Conservation (phyloP, 306 rosid species). For the Vachellia pachyceras region DNA sequence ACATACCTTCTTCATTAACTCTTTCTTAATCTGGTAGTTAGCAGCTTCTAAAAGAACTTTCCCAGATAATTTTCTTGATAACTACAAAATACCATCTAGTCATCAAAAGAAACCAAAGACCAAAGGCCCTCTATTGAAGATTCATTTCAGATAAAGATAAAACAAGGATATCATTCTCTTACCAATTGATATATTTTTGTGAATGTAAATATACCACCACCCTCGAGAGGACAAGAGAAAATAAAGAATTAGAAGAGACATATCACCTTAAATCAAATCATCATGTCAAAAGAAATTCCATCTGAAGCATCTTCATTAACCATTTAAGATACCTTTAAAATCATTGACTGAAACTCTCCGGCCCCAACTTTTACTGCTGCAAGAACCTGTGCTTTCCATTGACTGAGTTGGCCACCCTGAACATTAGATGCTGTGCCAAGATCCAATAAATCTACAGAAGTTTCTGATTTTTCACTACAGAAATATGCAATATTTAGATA, state of each 20-base stretch:
- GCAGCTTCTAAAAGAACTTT: conserved; percentile 84
- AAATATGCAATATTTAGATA: conserved; percentile 36
- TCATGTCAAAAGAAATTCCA: neutral
- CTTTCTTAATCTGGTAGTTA: conserved; percentile 86
- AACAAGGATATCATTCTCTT: conserved; percentile 40
- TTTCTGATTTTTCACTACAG: conserved; percentile 69
- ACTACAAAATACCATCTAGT: conserved; percentile 54
- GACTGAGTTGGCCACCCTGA: conserved; percentile 65
- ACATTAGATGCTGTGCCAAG: conserved; percentile 40
- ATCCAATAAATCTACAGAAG: conserved; percentile 46
- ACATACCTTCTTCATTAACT: conserved; percentile 75
- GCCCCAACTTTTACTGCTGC: conserved; percentile 64
- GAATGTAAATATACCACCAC: conserved; percentile 74
- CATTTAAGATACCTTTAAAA: conserved; percentile 65
- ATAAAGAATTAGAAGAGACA: conserved; percentile 27
- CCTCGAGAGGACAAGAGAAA: conserved; percentile 50
- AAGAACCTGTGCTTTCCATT: conserved; percentile 70
- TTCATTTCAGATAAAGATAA: conserved; percentile 11
- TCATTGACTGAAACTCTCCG: conserved; percentile 62
- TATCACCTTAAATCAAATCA: conserved; percentile 35
- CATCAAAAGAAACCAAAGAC: conserved; percentile 23
- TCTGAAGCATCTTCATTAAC: conserved; percentile 3
- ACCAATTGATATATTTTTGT: conserved; percentile 83
- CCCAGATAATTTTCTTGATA: conserved; percentile 77
- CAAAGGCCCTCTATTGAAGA: conserved; percentile 23